phyloP scores from a whole-genome alignment of 2,329 filamentous ascomycete genomes.

The Cadophora malorum region DNA sequence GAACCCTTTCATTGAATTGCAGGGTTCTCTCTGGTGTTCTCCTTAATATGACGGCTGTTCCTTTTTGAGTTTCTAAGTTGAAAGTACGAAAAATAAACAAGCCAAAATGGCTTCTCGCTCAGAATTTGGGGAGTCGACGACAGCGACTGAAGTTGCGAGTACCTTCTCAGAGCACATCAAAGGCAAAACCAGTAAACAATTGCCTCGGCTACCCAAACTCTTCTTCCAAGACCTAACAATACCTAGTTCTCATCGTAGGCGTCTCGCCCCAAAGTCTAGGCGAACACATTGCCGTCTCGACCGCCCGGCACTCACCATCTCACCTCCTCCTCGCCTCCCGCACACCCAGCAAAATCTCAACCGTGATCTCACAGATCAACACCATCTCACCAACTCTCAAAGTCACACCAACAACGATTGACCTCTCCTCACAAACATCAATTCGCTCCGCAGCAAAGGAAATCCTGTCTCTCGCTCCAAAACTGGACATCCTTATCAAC shows the following conservation, averaged over 20 bases:
- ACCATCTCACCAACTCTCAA: not conserved
- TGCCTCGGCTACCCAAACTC: not conserved
- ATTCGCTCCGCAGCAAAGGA: constrained; percentile 50
- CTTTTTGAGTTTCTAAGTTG: not conserved
- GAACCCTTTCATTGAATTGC: not conserved
- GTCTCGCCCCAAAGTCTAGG: constrained; percentile 32
- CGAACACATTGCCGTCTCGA: constrained; percentile 26
- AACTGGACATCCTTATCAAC: constrained; percentile 51
- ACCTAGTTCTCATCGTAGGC: constrained; percentile 30
- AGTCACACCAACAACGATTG: constrained; percentile 29
- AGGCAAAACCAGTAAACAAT: constrained; percentile 43
- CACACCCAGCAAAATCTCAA: constrained; percentile 30
- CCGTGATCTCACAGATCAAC: constrained; percentile 25
- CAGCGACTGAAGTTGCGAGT: constrained; percentile 46
- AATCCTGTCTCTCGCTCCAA: constrained; percentile 46
- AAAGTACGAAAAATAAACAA: not conserved
- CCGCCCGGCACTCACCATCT: constrained; percentile 36
- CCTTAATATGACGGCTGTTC: not conserved
- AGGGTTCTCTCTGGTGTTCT: not conserved
- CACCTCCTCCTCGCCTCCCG: constrained; percentile 35
- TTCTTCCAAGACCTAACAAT: constrained; percentile 17
- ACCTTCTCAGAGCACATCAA: constrained; percentile 42
- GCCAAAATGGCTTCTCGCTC: constrained; percentile 28
- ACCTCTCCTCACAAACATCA: constrained; percentile 49
- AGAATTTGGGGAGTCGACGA: constrained; percentile 45